These are phyloP conservation scores for Saccharata proteae DNA, from an alignment of 2,329 filamentous ascomycete genomes.

Conservation along the genomic window DNA sequence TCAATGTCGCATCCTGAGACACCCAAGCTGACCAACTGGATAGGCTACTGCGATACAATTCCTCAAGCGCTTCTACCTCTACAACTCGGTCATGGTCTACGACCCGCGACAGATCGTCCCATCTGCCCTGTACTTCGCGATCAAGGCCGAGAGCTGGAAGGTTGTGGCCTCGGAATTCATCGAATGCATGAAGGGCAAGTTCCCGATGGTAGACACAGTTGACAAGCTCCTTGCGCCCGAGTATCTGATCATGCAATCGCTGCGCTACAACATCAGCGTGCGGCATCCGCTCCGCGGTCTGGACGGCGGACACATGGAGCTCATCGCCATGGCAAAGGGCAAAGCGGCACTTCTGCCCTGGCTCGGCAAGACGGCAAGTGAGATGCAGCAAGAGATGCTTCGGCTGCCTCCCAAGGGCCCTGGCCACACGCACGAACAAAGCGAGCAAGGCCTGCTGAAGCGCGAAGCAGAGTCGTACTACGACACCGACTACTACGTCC, in stretches of 20 bases:
- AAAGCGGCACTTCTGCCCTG: constrained; percentile 31
- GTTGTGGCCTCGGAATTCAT: constrained; percentile 55
- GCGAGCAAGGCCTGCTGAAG: constrained; percentile 17
- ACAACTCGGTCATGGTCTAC: constrained; percentile 93
- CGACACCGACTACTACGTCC: constrained; percentile 34
- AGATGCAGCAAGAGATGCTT: constrained; percentile 19
- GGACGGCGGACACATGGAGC: constrained; percentile 75
- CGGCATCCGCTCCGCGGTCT: constrained; percentile 80
- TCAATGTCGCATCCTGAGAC: constrained; percentile 29
- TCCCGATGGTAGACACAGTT: constrained; percentile 48
- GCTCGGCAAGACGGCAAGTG: constrained; percentile 11
- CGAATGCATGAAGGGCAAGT: constrained; percentile 49
- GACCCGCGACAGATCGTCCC: constrained; percentile 81
- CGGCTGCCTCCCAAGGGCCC: constrained; percentile 13
- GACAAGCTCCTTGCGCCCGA: constrained; percentile 85
- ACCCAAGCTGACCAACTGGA: constrained; percentile 5
- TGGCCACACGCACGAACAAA: constrained; percentile 10
- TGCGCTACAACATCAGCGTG: constrained; percentile 89
- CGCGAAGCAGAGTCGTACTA: constrained; percentile 55
- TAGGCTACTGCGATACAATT: constrained; percentile 77
- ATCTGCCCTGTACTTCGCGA: constrained; percentile 83
- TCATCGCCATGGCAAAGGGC: constrained; percentile 54
- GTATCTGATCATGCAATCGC: constrained; percentile 81
- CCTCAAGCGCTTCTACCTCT: constrained; percentile 87
- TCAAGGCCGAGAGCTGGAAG: constrained; percentile 82